These are phyloP conservation scores for Naumovozyma baii DNA, from an alignment of 805 yeast species.

Conservation along the genomic window DNA sequence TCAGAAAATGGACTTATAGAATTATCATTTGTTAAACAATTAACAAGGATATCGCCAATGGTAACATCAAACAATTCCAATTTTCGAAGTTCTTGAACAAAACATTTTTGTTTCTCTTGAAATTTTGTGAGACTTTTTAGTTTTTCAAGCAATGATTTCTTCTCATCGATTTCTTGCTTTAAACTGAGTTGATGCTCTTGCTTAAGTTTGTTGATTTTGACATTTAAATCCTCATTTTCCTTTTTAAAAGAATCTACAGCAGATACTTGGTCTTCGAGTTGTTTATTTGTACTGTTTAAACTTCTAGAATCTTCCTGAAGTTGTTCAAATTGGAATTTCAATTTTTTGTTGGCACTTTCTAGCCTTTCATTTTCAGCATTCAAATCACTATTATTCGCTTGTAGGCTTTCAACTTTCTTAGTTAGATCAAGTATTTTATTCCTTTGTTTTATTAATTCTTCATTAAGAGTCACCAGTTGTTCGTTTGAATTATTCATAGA, in stretches of 20 bases:
- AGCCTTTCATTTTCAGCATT: not conserved
- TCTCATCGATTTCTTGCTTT: too few species aligned
- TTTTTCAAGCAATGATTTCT: too few species aligned
- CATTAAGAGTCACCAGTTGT: not conserved
- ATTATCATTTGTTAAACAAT: not conserved
- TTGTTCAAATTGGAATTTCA: not conserved
- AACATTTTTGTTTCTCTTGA: not conserved
- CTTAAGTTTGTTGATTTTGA: too few species aligned
- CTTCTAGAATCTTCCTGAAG: not conserved
- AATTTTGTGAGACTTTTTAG: not conserved
- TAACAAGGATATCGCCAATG: slow-evolving; percentile 1
- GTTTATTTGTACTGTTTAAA: too few species aligned
- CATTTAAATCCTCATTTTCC: too few species aligned
- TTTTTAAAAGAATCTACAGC: too few species aligned
- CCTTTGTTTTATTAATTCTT: not conserved
- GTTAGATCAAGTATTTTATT: not conserved
- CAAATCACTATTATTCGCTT: not conserved
- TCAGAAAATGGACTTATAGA: not conserved
- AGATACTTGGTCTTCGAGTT: too few species aligned
- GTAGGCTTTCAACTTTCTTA: not conserved
- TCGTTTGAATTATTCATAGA: not conserved
- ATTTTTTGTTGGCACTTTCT: too few species aligned
- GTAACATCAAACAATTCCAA: slow-evolving; percentile 1
- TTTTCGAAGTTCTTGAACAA: not conserved
- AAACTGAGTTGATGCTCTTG: too few species aligned